Evolutionary conservation across 1,139 yeast genomes (phyloP).

Genomic region (Kodamaea fungicola): DNA sequence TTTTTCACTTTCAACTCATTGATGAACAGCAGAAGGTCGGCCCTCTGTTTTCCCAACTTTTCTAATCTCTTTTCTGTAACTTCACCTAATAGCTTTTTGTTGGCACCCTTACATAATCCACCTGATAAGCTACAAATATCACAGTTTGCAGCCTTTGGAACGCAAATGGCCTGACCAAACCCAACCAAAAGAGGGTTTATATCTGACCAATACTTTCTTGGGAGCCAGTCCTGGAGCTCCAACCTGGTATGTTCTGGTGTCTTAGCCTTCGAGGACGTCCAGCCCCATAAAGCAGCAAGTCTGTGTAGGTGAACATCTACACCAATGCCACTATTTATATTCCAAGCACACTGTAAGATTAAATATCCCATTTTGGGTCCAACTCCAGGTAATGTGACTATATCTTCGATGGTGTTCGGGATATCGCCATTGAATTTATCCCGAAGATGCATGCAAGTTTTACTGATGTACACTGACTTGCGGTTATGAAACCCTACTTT

Average conservation of each 20-base stretch:
- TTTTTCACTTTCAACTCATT: slow-evolving; percentile 1
- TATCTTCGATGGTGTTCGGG: slow-evolving; percentile 63
- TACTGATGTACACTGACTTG: slow-evolving; percentile 68
- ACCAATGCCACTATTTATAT: slow-evolving; percentile 73
- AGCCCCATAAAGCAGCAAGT: slow-evolving; percentile 74
- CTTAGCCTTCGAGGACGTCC: slow-evolving; percentile 54
- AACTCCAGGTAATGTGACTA: slow-evolving; percentile 78
- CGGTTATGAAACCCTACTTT: slow-evolving; percentile 87
- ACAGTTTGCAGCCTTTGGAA: slow-evolving; percentile 69
- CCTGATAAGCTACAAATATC: slow-evolving; percentile 64
- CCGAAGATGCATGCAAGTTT: slow-evolving; percentile 52
- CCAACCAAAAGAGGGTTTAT: slow-evolving; percentile 87
- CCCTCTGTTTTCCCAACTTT: slow-evolving; percentile 36
- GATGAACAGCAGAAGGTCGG: slow-evolving; percentile 21
- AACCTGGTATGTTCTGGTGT: slow-evolving; percentile 77
- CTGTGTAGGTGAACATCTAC: slow-evolving; percentile 93
- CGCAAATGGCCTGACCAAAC: slow-evolving; percentile 87
- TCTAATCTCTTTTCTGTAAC: slow-evolving; percentile 29
- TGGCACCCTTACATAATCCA: slow-evolving; percentile 52
- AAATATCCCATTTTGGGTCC: slow-evolving; percentile 95
- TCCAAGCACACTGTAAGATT: slow-evolving; percentile 81
- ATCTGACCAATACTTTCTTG: slow-evolving; percentile 71
- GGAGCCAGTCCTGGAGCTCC: slow-evolving; percentile 72
- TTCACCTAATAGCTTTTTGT: slow-evolving; percentile 37
- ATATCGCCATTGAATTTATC: slow-evolving; percentile 61